A percentile compares a stretch with the other conserved stretches of the same genome.
These are phyloP conservation scores for Citrullus mucosospermus DNA, from an alignment of 306 rosid species.

Conservation along the genomic window DNA sequence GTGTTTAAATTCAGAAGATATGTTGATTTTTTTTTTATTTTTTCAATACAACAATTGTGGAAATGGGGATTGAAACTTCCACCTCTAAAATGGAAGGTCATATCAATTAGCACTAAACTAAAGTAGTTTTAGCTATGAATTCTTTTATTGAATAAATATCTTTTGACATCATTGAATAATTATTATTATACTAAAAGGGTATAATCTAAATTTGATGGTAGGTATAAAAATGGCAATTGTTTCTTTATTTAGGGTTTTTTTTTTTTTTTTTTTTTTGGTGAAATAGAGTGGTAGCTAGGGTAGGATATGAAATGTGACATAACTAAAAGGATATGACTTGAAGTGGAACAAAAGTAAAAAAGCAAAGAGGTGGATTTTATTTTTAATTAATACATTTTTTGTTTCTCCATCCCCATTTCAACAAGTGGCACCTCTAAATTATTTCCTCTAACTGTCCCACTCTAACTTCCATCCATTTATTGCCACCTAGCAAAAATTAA, in stretches of 20 bases:
- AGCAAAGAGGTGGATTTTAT: background rate
- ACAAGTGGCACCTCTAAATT: background rate
- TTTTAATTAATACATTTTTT: background rate
- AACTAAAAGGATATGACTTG: background rate
- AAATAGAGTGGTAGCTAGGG: background rate
- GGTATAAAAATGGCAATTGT: background rate
- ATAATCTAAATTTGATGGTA: background rate
- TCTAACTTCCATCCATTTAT: background rate
- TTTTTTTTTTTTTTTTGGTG: background rate
- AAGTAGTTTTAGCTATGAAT: no score
- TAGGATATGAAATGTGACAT: background rate
- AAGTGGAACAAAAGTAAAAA: background rate
- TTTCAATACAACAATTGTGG: no score
- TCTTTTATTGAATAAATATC: no score
- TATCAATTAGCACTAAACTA: no score
- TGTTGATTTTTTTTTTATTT: no score
- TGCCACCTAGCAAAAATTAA: background rate
- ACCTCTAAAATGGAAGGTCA: no score
- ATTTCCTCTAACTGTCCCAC: background rate
- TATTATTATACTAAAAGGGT: background rate
- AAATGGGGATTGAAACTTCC: no score
- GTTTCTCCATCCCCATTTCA: background rate
- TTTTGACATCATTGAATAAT: no score
- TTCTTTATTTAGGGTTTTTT: background rate
- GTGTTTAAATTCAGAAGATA: no score